Base-by-base conservation (phyloP, 202 grass and related monocot species). In the Carex sylvatica region DNA sequence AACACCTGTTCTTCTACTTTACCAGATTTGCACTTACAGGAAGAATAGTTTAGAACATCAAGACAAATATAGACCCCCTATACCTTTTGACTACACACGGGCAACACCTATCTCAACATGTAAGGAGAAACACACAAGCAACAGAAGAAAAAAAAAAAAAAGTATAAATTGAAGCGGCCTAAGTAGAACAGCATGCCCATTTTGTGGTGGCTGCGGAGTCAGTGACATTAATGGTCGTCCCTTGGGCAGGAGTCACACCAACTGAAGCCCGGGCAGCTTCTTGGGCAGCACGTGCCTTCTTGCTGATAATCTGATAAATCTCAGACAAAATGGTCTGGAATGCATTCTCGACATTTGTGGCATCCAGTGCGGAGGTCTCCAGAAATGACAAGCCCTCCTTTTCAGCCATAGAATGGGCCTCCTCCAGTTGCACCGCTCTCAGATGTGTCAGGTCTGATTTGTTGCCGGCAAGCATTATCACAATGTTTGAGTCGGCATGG, bases 381-480 rank as follows among this genome's bases (percentile, higher is more conserved):
- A 94, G 85, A 70, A 91, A 94, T 16, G 87, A 94, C 54, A 94
- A 80, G 9, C 92, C 87, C 80, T 91, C 92, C 85, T 91, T 94
- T 22, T 94, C 92, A 69, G 92, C 89, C 74, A 94, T 69, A 54
- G 76, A 80, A 81, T 89, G 86, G 6, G 87, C 89, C 84, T 94
- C 87, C 23, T 89, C 89, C 81, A 84, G 80, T 3, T 89, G 87
- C 40, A 94, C 81, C 0, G 85, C 83, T 81, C 92, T 86, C 23
- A 94, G 72, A 81, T 94, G 92, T 2, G 23, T 86, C 40, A 94
- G 80, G 76, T 94, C 92, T 0, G 92, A 89, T 71, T 94, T 94
- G 83, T 91, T 94, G 31, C 89, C 92, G 0, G 89, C 87, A 78
- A 94, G 88, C 92, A 91, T 91, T 40, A 94, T 88, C 38, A 94